These are phyloP conservation scores for Rhodotorula sp. DNA, from an alignment of 1,284 basidiomycete species.

Conservation along the genomic window DNA sequence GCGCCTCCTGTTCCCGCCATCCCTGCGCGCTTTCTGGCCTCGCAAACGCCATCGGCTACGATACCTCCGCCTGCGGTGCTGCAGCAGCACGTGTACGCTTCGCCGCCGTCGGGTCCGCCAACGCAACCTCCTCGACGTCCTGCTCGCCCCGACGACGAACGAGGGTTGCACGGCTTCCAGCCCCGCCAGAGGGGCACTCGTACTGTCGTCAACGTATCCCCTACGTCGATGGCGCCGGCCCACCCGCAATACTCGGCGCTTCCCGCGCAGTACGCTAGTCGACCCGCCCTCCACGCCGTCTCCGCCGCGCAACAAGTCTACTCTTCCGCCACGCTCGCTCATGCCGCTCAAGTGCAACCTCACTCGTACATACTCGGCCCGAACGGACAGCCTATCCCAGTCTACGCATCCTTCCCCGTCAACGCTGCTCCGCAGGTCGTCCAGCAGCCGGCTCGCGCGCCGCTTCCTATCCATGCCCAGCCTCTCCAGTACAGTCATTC, in stretches of 20 bases:
- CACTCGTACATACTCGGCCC: constrained; percentile 27
- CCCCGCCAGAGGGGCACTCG: background rate
- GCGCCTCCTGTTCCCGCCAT: constrained; percentile 12
- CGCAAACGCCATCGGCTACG: background rate
- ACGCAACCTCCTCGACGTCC: too few relatives aligned
- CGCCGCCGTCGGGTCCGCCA: background rate
- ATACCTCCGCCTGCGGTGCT: too few relatives aligned
- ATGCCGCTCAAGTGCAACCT: constrained; percentile 7
- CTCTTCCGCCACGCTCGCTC: background rate
- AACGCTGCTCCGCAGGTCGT: background rate
- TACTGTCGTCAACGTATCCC: background rate
- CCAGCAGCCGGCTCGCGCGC: background rate
- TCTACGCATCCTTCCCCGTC: constrained; percentile 11
- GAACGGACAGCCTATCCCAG: constrained; percentile 26
- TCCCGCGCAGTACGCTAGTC: background rate
- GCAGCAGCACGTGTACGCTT: background rate
- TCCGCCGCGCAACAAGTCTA: background rate
- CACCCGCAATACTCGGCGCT: background rate
- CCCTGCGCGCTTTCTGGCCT: background rate
- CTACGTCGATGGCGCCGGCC: background rate
- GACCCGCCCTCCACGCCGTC: background rate
- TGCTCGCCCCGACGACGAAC: background rate
- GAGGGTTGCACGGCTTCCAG: constrained; percentile 25
- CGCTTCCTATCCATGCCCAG: constrained; percentile 2
- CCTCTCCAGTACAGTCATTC: constrained; percentile 22